Base-by-base conservation (phyloP, 441 rosid species). In the Rhodomyrtus psidioides region DNA sequence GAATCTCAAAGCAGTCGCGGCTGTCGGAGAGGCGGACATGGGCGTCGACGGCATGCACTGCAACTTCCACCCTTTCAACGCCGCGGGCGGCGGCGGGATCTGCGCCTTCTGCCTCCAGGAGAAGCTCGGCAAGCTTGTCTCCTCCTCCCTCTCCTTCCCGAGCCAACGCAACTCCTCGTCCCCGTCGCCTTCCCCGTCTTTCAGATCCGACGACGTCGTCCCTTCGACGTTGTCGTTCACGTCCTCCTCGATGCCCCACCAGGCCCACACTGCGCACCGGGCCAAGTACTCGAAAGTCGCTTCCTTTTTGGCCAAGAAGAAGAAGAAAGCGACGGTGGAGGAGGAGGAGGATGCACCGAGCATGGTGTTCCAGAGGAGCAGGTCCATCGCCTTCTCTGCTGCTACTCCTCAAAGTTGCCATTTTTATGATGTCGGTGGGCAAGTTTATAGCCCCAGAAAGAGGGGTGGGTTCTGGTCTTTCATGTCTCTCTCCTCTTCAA, bases 101-200 rank as follows among this genome's bases (percentile, higher is more conserved):
- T 97, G 99, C 88, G 98, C 98, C 55, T 94, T 95, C 88, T 97
- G 99, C 85, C 99, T 97, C 60, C 99, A 97, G 83, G 99, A 97
- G 70, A 97, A 96, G 93, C 96, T 97, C 14, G 99, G 99, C 59
- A 95, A 97, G 92, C 94, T 97, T 30, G 98, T 97, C 53, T 94
- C 98, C 83, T 96, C 98, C 28, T 94, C 98, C 9, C 70, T 91
- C n/a, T 26, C 84, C 84, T 92, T 89, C 96, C 97, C 42, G 84
- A 91, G 21, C 95, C 97, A 2, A 86, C 90, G 85, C 94, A 91
- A 30, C 2, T 92, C 99, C 15, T 91, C 95, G 19, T 94, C 98
- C 19, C 59, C 86, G 10, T 53, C 85, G 26, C 87, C 96, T 53
- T 93, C 97, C 49, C 95, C 96, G 88, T 93, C 96, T 44, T 94